These are phyloP conservation scores for Fusarium sp. DNA, from an alignment of 2,329 filamentous ascomycete genomes.

Conservation along the genomic window DNA sequence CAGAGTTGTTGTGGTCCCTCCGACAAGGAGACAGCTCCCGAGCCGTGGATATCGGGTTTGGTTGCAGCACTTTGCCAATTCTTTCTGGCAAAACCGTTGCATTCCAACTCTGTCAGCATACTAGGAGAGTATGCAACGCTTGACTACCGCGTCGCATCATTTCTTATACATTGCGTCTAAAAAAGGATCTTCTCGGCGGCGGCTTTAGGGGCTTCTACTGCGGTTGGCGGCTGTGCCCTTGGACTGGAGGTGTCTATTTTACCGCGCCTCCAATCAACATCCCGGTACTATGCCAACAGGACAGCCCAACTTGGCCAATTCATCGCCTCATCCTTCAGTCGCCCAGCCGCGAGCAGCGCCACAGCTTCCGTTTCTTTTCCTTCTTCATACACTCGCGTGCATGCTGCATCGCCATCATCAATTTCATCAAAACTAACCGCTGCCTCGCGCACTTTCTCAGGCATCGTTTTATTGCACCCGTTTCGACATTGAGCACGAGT, in stretches of 20 bases:
- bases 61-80: constrained; percentile 1
- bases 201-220: constrained; percentile 25
- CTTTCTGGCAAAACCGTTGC: background rate
- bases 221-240: constrained; percentile 29
- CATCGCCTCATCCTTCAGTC: constrained; percentile 36
- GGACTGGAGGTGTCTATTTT: constrained; percentile 37
- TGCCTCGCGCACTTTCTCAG: constrained; percentile 23
- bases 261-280: constrained; percentile 39
- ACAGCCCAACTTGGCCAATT: constrained; percentile 30
- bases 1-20: constrained; percentile 19
- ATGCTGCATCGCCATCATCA: constrained; percentile 10
- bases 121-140: background rate
- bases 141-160: background rate
- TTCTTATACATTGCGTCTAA: constrained; percentile 1
- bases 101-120: background rate
- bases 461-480: constrained; percentile 36
- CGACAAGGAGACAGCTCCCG: constrained; percentile 17
- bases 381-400: constrained; percentile 10
- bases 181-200: background rate
- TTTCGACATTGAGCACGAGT: constrained; percentile 22
- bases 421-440: constrained; percentile 39
- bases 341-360: constrained; percentile 36
- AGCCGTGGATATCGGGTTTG: constrained; percentile 16
- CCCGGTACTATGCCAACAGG: constrained; percentile 32
- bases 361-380: constrained; percentile 28